phyloP scores from a whole-genome alignment of 2,329 filamentous ascomycete species.

The Venturia carpophila region DNA sequence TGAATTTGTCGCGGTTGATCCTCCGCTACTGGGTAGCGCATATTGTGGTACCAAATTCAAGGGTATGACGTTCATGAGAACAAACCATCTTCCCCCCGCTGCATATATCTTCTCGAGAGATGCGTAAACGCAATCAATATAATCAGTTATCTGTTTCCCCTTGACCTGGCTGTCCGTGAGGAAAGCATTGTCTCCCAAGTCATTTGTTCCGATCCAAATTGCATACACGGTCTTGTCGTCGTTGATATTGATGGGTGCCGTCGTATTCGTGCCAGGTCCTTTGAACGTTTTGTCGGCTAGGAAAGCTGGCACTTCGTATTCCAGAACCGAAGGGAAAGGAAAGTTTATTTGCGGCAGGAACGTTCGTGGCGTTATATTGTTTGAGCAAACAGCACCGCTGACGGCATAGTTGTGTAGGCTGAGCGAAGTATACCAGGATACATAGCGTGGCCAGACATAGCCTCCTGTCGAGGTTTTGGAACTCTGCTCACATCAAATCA shows the following conservation, averaged over 20 bases:
- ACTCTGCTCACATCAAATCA: constrained; percentile 25
- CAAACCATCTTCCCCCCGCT: constrained; percentile 60
- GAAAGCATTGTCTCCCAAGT: constrained; percentile 60
- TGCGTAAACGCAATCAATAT: constrained; percentile 59
- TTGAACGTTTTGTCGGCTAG: constrained; percentile 38
- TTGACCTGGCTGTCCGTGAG: constrained; percentile 55
- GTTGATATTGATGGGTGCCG: constrained; percentile 2
- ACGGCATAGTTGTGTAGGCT: constrained; percentile 59
- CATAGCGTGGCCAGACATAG: constrained; percentile 60
- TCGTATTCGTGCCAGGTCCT: constrained; percentile 28
- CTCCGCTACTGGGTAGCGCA: constrained; percentile 41
- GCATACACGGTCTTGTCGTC: constrained; percentile 60
- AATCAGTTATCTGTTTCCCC: constrained; percentile 55
- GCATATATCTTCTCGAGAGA: constrained; percentile 56
- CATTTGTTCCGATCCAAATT: constrained; percentile 77
- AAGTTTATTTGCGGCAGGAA: constrained; percentile 37
- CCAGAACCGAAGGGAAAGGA: constrained; percentile 49
- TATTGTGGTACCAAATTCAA: constrained; percentile 63
- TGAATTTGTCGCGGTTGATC: constrained; percentile 36
- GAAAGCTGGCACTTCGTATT: constrained; percentile 42
- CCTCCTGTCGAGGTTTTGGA: constrained; percentile 57
- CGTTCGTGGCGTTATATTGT: constrained; percentile 55
- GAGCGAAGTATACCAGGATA: constrained; percentile 50
- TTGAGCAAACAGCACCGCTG: constrained; percentile 63
- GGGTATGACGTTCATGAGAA: constrained; percentile 62